These are phyloP conservation scores for Posidonia australis DNA, from an alignment of 106 monocot genomes.

Conservation along the genomic window DNA sequence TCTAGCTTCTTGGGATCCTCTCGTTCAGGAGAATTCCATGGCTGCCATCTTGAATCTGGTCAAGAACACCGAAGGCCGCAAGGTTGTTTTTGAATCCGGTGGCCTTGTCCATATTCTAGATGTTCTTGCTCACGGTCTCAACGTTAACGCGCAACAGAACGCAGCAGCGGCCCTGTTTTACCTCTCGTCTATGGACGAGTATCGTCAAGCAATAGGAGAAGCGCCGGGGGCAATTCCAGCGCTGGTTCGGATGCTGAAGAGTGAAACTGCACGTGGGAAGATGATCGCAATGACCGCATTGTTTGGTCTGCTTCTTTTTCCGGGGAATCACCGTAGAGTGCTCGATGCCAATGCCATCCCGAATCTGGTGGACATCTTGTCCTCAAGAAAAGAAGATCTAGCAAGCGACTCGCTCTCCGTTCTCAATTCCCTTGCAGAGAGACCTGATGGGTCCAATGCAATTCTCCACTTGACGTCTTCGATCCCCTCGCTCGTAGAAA, in stretches of 20 bases:
- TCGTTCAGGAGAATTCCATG: constrained; percentile 44
- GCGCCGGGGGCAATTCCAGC: constrained; percentile 44
- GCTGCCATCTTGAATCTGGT: constrained; percentile 57
- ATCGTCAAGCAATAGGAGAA: constrained; percentile 45
- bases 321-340: constrained; percentile 33
- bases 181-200: constrained; percentile 44
- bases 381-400: constrained; percentile 34
- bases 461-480: constrained; percentile 20
- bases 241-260: constrained; percentile 36
- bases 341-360: constrained; percentile 31
- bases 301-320: constrained; percentile 32
- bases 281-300: constrained; percentile 52
- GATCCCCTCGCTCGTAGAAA: constrained; percentile 20
- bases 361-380: constrained; percentile 24
- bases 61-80: constrained; percentile 46
- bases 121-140: constrained; percentile 25
- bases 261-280: constrained; percentile 44
- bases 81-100: constrained; percentile 38
- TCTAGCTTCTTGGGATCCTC: constrained; percentile 37
- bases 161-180: constrained; percentile 77
- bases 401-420: constrained; percentile 37
- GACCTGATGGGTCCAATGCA: constrained; percentile 27
- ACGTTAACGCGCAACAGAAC: constrained; percentile 33
- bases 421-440: constrained; percentile 47
- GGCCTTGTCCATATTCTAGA: constrained; percentile 31